Evolutionary conservation across 2,329 filamentous ascomycete species (phyloP).

Genomic region (Talaromyces sp.): DNA sequence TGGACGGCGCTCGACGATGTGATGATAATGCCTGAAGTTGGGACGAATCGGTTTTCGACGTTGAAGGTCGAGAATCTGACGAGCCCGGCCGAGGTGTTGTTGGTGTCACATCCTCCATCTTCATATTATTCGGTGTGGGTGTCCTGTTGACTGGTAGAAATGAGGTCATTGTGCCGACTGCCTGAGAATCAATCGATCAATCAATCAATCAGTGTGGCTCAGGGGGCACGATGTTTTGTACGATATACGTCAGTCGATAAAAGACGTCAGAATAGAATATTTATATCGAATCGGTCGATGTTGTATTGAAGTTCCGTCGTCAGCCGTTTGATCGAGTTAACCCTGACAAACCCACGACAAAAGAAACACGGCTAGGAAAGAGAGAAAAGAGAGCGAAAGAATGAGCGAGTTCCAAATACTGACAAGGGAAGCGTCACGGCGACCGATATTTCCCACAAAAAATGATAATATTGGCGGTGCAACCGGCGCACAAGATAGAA

Average conservation of each 20-base stretch:
- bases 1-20: constrained; percentile 41
- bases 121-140: constrained; percentile 44
- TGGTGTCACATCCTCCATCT: constrained; percentile 53
- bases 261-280: not conserved
- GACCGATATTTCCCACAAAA: not conserved
- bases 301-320: not conserved
- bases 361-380: not conserved
- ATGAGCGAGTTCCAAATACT: not conserved
- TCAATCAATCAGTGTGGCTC: not conserved
- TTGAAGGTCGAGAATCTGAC: constrained; percentile 20
- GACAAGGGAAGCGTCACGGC: constrained; percentile 1
- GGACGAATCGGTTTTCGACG: constrained; percentile 36
- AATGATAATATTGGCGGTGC: constrained; percentile 1
- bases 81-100: constrained; percentile 53
- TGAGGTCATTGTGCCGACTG: constrained; percentile 47
- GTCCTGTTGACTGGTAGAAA: constrained; percentile 61
- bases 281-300: not conserved
- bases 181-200: not conserved
- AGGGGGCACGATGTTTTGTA: not conserved
- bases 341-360: not conserved
- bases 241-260: not conserved
- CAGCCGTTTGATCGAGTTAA: not conserved
- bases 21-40: constrained; percentile 30
- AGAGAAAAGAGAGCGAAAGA: constrained; percentile 1
- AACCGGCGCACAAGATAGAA: constrained; percentile 18